Conservation (phyloP, 1,139 yeast species). For the Scheffersomyces illinoinensis region DNA sequence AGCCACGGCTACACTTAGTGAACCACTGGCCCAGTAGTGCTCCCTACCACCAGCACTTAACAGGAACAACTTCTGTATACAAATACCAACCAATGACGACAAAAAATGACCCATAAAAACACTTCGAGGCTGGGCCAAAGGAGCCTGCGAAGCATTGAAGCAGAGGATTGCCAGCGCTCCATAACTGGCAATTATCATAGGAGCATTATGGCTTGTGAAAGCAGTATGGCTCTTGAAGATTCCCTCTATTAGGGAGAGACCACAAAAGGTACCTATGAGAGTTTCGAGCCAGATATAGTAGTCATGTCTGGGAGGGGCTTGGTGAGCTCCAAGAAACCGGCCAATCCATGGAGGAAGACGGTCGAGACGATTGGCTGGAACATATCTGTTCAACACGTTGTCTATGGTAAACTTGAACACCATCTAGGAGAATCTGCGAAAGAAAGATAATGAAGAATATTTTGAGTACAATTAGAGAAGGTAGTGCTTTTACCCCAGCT, state of each 20-base stretch:
- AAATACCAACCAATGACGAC: conserved; percentile 54
- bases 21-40: conserved; percentile 62
- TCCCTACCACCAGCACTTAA: conserved; percentile 38
- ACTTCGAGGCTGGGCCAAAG: conserved; percentile 69
- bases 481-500: not conserved
- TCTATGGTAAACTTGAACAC: conserved; percentile 47
- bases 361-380: conserved; percentile 30
- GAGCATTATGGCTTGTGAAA: conserved; percentile 47
- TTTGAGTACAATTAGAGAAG: not conserved
- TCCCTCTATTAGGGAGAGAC: conserved; percentile 52
- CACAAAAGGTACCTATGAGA: conserved; percentile 50
- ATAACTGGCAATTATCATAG: conserved; percentile 59
- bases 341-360: conserved; percentile 29
- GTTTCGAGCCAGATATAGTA: conserved; percentile 50
- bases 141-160: conserved; percentile 57
- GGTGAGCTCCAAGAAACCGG: conserved; percentile 36
- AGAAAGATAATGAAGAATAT: not conserved
- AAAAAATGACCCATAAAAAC: conserved; percentile 58
- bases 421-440: conserved; percentile 18
- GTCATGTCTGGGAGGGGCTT: conserved; percentile 34
- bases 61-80: conserved; percentile 56
- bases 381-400: conserved; percentile 23
- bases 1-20: conserved; percentile 57
- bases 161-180: conserved; percentile 69
- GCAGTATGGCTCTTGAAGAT: conserved; percentile 48